Evolutionary conservation across 352 stramenopile species (phyloP).

Genomic region (Blastocystis sp.): DNA sequence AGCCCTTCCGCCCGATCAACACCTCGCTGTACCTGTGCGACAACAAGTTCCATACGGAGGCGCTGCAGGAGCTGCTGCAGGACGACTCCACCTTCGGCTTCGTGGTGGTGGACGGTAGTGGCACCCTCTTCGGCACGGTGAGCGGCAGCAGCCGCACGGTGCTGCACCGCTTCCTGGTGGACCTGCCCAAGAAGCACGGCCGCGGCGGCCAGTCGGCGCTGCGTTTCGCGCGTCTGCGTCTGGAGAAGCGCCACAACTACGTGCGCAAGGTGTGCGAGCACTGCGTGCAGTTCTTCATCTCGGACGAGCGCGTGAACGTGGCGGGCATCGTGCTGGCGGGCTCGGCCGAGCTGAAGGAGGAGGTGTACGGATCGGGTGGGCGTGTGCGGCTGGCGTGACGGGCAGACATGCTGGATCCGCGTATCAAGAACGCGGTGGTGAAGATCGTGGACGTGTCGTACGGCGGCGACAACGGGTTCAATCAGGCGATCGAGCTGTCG

Average conservation of each 20-base stretch:
- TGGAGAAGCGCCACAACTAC: slow-evolving; percentile 99
- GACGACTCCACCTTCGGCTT: slow-evolving; percentile 99
- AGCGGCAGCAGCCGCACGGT: slow-evolving; percentile 83
- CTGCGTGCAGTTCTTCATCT: slow-evolving; percentile 96
- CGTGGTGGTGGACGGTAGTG: slow-evolving; percentile 99
- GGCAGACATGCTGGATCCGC: slow-evolving; percentile 93
- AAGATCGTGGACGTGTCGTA: slow-evolving; percentile 99
- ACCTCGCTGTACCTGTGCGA: slow-evolving; percentile 99
- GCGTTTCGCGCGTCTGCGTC: slow-evolving; percentile 96
- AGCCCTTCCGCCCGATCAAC: slow-evolving; percentile 99
- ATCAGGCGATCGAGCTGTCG: slow-evolving; percentile 96
- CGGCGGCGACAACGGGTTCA: slow-evolving; percentile 97
- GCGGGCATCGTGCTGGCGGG: slow-evolving; percentile 93
- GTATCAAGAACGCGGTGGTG: slow-evolving; percentile 88
- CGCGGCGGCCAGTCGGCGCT: slow-evolving; percentile 97
- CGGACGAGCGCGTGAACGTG: slow-evolving; percentile 93
- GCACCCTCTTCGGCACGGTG: slow-evolving; percentile 93
- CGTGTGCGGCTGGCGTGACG: slow-evolving; percentile 57
- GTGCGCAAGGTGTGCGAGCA: slow-evolving; percentile 96
- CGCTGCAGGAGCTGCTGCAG: slow-evolving; percentile 93
- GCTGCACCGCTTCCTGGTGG: slow-evolving; percentile 80
- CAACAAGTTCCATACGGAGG: slow-evolving; percentile 99
- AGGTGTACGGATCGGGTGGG: slow-evolving; percentile 80
- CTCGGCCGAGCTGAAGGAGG: slow-evolving; percentile 97
- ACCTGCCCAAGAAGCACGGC: slow-evolving; percentile 98